Evolutionary conservation across 495 filamentous ascomycete species (phyloP).

Genomic region (Podospora pseudoanserina): DNA sequence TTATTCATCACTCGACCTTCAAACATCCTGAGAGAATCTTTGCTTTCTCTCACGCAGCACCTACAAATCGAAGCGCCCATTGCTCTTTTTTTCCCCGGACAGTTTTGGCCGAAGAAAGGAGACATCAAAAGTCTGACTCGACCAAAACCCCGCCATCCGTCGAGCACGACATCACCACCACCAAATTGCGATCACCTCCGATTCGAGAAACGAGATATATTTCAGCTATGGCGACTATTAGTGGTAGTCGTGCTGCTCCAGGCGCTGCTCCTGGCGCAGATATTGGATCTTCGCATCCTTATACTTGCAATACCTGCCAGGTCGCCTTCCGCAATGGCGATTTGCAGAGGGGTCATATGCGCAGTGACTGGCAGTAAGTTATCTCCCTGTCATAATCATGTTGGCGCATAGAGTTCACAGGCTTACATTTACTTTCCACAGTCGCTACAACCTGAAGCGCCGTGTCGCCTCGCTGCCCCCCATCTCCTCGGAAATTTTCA

Average conservation of each 20-base stretch:
- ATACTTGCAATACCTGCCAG: conserved; percentile 96
- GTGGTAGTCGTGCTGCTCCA: conserved; percentile 37
- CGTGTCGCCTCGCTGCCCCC: conserved; percentile 89
- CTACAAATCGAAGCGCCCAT: neutral
- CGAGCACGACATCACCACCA: neutral
- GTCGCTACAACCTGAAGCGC: conserved; percentile 95
- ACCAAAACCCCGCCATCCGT: conserved; percentile 5
- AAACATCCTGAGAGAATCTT: neutral
- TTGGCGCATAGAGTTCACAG: conserved; percentile 12
- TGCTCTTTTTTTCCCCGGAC: neutral
- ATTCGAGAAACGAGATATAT: neutral
- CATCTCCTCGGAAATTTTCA: conserved; percentile 87
- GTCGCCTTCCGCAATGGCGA: conserved; percentile 93
- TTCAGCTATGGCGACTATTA: conserved; percentile 53
- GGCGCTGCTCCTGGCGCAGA: conserved; percentile 33
- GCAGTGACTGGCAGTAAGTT: conserved; percentile 95
- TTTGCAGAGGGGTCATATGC: conserved; percentile 93
- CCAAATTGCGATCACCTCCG: neutral
- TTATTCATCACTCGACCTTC: neutral
- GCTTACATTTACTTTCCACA: conserved; percentile 43
- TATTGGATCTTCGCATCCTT: conserved; percentile 64
- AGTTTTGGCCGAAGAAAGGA: neutral
- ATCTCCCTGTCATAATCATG: conserved; percentile 3
- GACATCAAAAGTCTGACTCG: neutral
- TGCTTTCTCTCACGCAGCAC: neutral